Conservation (phyloP, 495 filamentous ascomycete species). For the Lineolata rhizophorae region DNA sequence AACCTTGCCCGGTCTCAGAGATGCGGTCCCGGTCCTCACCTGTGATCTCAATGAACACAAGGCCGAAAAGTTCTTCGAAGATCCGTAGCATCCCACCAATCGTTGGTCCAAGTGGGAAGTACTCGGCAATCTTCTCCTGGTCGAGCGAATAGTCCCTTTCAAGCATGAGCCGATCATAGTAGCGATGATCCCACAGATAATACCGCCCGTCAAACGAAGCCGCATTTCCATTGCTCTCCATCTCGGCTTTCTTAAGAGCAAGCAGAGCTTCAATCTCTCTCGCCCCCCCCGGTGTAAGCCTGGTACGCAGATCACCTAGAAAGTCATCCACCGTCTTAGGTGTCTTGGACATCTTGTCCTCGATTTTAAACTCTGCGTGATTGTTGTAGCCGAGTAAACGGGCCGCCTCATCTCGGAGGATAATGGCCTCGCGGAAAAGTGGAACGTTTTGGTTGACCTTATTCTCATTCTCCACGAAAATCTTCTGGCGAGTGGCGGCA, state of each 20-base stretch:
- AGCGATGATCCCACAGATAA: constrained; percentile 78
- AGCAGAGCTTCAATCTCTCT: constrained; percentile 54
- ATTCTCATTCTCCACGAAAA: constrained; percentile 46
- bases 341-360: constrained; percentile 95
- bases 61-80: constrained; percentile 81
- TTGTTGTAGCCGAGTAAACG: constrained; percentile 79
- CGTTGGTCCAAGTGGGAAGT: constrained; percentile 72
- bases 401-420: constrained; percentile 82
- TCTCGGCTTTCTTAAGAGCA: constrained; percentile 61
- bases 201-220: constrained; percentile 46
- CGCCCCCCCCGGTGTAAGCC: constrained; percentile 53
- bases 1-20: constrained; percentile 33
- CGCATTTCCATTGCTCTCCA: constrained; percentile 29
- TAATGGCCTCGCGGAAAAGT: constrained; percentile 68
- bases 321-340: constrained; percentile 71
- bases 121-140: constrained; percentile 75
- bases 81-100: constrained; percentile 83
- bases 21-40: constrained; percentile 34
- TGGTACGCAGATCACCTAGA: constrained; percentile 52
- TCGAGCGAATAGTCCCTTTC: constrained; percentile 81
- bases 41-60: constrained; percentile 68
- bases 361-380: constrained; percentile 77
- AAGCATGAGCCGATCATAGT: constrained; percentile 80
- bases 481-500: constrained; percentile 29
- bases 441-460: constrained; percentile 72